Base-by-base conservation (phyloP, 225 moss, liverwort and hornwort species). In the Marchantia paleacea region DNA sequence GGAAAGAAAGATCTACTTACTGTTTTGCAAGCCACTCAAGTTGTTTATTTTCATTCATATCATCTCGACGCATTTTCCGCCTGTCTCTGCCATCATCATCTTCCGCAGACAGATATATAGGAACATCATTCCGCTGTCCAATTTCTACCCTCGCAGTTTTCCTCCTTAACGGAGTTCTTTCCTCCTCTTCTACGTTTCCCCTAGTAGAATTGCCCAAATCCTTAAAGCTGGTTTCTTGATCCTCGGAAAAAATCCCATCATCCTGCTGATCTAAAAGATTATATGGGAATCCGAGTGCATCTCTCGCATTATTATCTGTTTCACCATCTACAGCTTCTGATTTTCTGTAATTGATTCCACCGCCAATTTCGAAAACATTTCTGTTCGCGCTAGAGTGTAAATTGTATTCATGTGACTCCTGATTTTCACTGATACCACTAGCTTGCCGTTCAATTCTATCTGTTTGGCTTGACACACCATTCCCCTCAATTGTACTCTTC, bases 1-100 rank as follows among this genome's bases (percentile, higher is more conserved):
- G 18, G 48, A 19, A 48, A 39, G n/a, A 8, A 19, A 48, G 24
- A 19, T 50, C 47, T 6, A 55, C 70, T 70, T 22, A 96, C 96
- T 96, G 89, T 82, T 91, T 83, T 48, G 91, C 91, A 58, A 96
- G 92, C 96, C 96, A 96, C 79, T 91, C 87, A 69, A 96, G 83
- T 81, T 94, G 94, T 83, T 94, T 92, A 22, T 61, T 78, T 83
- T 96, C 96, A 49, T 91, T 87, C 52, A 96, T 80, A 39, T 85
- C 82, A 26, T 28, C 54, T 55, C 85, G 85, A 18, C 68, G 84
- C 31, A 92, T 63, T 64, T 80, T 81, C 77, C 87, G 84, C 53
- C 30, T 72, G 57, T 80, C 83, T 80, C 80, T 81, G 68, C 78
- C 52, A 61, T 80, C 84, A 53, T 90, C 82, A 52, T 94, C 94